phyloP scores from a whole-genome alignment of 2,329 filamentous ascomycete species.

The Cytospora piceae region DNA sequence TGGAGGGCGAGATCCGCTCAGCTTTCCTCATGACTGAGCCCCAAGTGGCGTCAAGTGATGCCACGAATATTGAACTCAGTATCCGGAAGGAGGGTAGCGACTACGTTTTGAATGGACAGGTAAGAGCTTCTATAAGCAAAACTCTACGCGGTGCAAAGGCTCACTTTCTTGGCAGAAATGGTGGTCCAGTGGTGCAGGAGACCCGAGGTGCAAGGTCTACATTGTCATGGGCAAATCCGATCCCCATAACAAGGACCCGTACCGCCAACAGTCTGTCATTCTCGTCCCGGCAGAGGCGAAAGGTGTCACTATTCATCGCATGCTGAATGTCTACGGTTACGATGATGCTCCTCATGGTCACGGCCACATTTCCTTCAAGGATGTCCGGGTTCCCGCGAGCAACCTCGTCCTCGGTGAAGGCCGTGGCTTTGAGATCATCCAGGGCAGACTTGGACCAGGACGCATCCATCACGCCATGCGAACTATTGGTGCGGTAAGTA shows the following conservation, averaged over 20 bases:
- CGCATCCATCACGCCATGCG: slow-evolving; percentile 99
- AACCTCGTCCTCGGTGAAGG: slow-evolving; percentile 93
- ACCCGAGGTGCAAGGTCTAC: slow-evolving; percentile 90
- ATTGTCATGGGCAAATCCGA: slow-evolving; percentile 96
- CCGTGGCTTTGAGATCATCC: slow-evolving; percentile 96
- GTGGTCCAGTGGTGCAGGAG: slow-evolving; percentile 97
- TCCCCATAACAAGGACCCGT: slow-evolving; percentile 72
- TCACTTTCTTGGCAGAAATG: slow-evolving; percentile 71
- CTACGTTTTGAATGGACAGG: slow-evolving; percentile 87
- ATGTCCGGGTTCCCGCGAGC: slow-evolving; percentile 82
- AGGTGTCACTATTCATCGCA: slow-evolving; percentile 90
- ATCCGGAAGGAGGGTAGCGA: slow-evolving; percentile 84
- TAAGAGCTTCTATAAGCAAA: slow-evolving; percentile 45
- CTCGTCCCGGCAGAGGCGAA: slow-evolving; percentile 80
- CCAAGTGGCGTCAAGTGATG: slow-evolving; percentile 85
- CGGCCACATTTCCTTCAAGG: slow-evolving; percentile 85
- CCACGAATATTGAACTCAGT: slow-evolving; percentile 85
- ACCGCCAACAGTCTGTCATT: slow-evolving; percentile 92
- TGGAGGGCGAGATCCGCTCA: slow-evolving; percentile 83
- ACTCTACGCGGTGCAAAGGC: not conserved
- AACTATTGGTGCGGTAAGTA: slow-evolving; percentile 76
- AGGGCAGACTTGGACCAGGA: slow-evolving; percentile 91
- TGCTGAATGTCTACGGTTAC: slow-evolving; percentile 93
- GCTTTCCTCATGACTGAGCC: slow-evolving; percentile 96
- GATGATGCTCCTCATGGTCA: slow-evolving; percentile 99